Conservation (phyloP, 257 asterid species). For the Asclepias syriaca region DNA sequence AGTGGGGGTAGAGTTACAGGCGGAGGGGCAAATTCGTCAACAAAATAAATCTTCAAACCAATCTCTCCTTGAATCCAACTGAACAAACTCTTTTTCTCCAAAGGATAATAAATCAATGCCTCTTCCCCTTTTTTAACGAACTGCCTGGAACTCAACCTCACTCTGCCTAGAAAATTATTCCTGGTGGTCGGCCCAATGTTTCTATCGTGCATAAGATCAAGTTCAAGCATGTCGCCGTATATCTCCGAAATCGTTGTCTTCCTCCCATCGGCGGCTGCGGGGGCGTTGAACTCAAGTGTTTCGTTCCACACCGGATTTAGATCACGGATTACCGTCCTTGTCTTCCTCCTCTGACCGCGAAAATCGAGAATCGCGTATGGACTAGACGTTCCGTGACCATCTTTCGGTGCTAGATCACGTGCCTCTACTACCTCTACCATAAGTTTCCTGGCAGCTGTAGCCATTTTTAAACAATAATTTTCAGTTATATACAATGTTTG, state of each 20-base stretch:
- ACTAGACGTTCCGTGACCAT: slow-evolving; percentile 84
- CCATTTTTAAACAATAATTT: slow-evolving; percentile 26
- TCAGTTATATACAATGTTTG: too few relatives aligned
- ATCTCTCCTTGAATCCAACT: slow-evolving; percentile 82
- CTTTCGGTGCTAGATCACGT: slow-evolving; percentile 65
- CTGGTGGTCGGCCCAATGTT: slow-evolving; percentile 70
- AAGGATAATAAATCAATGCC: slow-evolving; percentile 69
- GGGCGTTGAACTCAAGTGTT: slow-evolving; percentile 53
- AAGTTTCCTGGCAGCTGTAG: slow-evolving; percentile 40
- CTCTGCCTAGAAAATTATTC: slow-evolving; percentile 65
- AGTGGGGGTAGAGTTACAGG: slow-evolving; percentile 25
- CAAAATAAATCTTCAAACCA: slow-evolving; percentile 69
- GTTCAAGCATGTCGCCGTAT: slow-evolving; percentile 68
- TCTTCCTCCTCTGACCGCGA: slow-evolving; percentile 77
- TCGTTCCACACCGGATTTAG: slow-evolving; percentile 79
- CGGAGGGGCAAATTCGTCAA: slow-evolving; percentile 43
- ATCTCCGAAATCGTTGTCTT: slow-evolving; percentile 58
- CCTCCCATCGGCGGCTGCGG: slow-evolving; percentile 21
- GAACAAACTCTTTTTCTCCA: slow-evolving; percentile 57
- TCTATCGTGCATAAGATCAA: slow-evolving; percentile 58
- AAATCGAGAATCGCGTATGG: slow-evolving; percentile 70
- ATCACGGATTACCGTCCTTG: slow-evolving; percentile 56
- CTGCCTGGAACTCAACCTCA: slow-evolving; percentile 54
- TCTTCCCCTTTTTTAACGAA: slow-evolving; percentile 89
- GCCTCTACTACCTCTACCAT: slow-evolving; percentile 76